A percentile compares a stretch with the other conserved stretches of the same genome.
Evolutionary conservation across 1,284 basidiomycete genomes (phyloP).

Genomic region (Waitea zeae): DNA sequence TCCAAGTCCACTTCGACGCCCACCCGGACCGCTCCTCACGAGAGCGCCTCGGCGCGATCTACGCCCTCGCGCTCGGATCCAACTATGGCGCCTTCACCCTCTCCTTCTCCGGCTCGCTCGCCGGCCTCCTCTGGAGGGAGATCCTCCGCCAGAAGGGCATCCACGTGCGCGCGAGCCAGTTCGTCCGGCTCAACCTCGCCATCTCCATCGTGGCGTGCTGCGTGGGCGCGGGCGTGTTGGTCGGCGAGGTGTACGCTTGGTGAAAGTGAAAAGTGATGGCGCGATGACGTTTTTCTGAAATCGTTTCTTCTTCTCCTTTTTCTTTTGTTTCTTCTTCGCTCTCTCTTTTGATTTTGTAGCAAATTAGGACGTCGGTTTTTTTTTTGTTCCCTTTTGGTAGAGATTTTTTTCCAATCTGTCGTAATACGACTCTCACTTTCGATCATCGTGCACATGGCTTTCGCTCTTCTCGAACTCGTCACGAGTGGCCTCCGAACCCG

Average conservation of each 20-base stretch:
- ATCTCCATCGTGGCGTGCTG: conserved; percentile 13
- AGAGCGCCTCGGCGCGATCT: too few relatives aligned
- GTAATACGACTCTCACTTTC: too few relatives aligned
- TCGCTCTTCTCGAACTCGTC: too few relatives aligned
- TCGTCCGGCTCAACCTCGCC: conserved; percentile 55
- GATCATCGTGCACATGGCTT: too few relatives aligned
- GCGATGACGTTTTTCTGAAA: too few relatives aligned
- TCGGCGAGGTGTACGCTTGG: conserved; percentile 13
- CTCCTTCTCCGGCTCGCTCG: conserved; percentile 81
- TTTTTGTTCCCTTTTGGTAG: too few relatives aligned
- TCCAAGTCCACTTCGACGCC: conserved; percentile 19
- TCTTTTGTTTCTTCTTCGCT: too few relatives aligned
- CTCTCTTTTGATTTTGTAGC: too few relatives aligned
- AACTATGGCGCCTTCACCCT: conserved; percentile 91
- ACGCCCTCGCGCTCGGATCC: conserved; percentile 62
- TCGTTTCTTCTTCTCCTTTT: too few relatives aligned
- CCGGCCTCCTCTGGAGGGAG: conserved; percentile 75
- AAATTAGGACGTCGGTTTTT: too few relatives aligned
- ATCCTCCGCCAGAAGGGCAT: conserved; percentile 75
- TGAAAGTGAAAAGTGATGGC: neutral
- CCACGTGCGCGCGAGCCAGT: conserved; percentile 42
- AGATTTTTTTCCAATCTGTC: too few relatives aligned
- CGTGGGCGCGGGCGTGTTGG: conserved; percentile 12
- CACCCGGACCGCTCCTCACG: conserved; percentile 7
- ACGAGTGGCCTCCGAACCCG: too few relatives aligned